Evolutionary conservation across 257 asterid genomes (phyloP).

Genomic region (Solanum ossicruentum): DNA sequence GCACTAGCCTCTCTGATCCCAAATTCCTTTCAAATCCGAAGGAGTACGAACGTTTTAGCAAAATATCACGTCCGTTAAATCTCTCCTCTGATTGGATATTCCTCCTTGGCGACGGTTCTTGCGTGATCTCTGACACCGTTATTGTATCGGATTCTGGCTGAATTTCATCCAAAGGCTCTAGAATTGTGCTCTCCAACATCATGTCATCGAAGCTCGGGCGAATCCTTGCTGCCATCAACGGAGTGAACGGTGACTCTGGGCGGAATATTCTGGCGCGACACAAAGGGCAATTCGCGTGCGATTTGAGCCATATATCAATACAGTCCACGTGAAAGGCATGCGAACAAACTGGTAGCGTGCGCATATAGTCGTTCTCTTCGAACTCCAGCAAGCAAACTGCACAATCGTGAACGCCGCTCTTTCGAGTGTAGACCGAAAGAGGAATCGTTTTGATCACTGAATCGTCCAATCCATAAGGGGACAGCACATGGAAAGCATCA

Average conservation of each 20-base stretch:
- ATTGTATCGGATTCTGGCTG: constrained; percentile 33
- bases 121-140: constrained; percentile 33
- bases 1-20: constrained; percentile 63
- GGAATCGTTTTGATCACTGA: constrained; percentile 76
- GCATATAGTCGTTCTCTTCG: constrained; percentile 68
- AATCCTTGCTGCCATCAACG: constrained; percentile 82
- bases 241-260: constrained; percentile 74
- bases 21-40: constrained; percentile 82
- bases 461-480: constrained; percentile 89
- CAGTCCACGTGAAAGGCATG: constrained; percentile 95
- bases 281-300: constrained; percentile 93
- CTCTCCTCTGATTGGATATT: constrained; percentile 54
- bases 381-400: constrained; percentile 86
- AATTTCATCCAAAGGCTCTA: constrained; percentile 44
- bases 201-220: constrained; percentile 81
- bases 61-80: constrained; percentile 52
- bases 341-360: constrained; percentile 74
- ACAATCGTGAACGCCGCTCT: constrained; percentile 57
- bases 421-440: constrained; percentile 52
- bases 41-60: constrained; percentile 80
- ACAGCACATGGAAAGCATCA: constrained; percentile 56
- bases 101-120: constrained; percentile 44
- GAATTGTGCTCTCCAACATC: constrained; percentile 37
- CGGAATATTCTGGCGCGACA: constrained; percentile 79
- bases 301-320: constrained; percentile 85